Percentiles rank a stretch among this genome's conserved stretches.
These are phyloP conservation scores for Ogataea paraovalis DNA, from an alignment of 805 yeast genomes.

Conservation along the genomic window DNA sequence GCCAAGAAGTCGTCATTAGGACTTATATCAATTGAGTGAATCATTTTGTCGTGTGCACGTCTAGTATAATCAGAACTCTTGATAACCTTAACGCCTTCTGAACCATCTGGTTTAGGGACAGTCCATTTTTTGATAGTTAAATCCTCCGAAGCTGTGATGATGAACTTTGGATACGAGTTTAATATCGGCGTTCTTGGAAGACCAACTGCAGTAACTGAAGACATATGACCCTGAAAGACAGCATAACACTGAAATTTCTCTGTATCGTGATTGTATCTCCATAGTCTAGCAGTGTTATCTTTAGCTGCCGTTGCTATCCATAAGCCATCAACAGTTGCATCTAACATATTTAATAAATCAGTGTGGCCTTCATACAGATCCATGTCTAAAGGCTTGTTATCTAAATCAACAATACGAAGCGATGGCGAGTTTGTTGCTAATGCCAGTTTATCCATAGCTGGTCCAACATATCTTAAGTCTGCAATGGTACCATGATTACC, in stretches of 20 bases:
- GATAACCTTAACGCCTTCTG: slow-evolving; percentile 29
- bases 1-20: slow-evolving; percentile 88
- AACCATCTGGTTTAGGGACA: slow-evolving; percentile 45
- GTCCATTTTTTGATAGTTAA: slow-evolving; percentile 84
- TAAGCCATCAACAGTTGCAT: slow-evolving; percentile 69
- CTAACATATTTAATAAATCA: slow-evolving; percentile 79
- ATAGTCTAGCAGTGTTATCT: slow-evolving; percentile 78
- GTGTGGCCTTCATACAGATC: slow-evolving; percentile 73
- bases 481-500: slow-evolving; percentile 97
- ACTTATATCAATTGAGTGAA: slow-evolving; percentile 83
- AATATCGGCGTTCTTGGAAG: slow-evolving; percentile 52
- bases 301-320: slow-evolving; percentile 94
- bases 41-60: slow-evolving; percentile 95
- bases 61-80: slow-evolving; percentile 80
- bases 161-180: slow-evolving; percentile 51
- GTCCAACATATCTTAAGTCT: slow-evolving; percentile 77
- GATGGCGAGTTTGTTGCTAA: slow-evolving; percentile 94
- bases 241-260: slow-evolving; percentile 46
- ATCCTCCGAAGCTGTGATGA: slow-evolving; percentile 82
- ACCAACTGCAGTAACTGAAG: slow-evolving; percentile 78
- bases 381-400: slow-evolving; percentile 54
- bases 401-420: slow-evolving; percentile 66
- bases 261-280: slow-evolving; percentile 57
- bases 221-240: slow-evolving; percentile 79
- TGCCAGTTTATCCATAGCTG: slow-evolving; percentile 55